These are phyloP conservation scores for Trichosporon sp. DNA, from an alignment of 1,284 basidiomycete species.

Conservation along the genomic window DNA sequence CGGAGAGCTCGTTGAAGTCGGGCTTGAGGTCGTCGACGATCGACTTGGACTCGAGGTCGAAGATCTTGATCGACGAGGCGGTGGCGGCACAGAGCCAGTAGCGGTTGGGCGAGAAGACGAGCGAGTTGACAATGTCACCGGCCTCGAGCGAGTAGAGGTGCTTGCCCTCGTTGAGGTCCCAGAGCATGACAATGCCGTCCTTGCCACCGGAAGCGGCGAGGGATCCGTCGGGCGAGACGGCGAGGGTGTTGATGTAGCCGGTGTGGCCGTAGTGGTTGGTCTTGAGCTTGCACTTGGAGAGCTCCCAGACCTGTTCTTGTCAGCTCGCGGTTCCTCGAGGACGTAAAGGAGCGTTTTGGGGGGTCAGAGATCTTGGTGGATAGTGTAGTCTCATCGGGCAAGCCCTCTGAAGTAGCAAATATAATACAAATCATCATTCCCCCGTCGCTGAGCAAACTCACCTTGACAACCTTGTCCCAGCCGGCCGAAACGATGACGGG, in stretches of 20 bases:
- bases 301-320: constrained; percentile 85
- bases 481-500: constrained; percentile 98
- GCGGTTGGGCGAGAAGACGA: constrained; percentile 98
- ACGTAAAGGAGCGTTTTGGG: constrained; percentile 9
- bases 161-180: constrained; percentile 99
- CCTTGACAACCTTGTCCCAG: constrained; percentile 99
- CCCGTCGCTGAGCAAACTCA: constrained; percentile 50
- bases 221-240: constrained; percentile 98
- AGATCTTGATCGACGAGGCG: constrained; percentile 97
- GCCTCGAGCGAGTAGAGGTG: constrained; percentile 99
- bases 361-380: constrained; percentile 72
- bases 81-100: constrained; percentile 99
- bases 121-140: constrained; percentile 96
- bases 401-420: constrained; percentile 81
- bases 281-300: constrained; percentile 99
- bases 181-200: constrained; percentile 99
- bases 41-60: constrained; percentile 97
- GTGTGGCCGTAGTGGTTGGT: constrained; percentile 99
- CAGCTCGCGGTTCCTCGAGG: constrained; percentile 11
- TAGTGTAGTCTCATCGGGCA: constrained; percentile 62
- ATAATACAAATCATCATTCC: constrained; percentile 57
- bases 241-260: constrained; percentile 98
- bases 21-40: constrained; percentile 96
- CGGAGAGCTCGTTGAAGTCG: constrained; percentile 69
- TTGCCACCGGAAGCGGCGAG: constrained; percentile 98